phyloP scores from a whole-genome alignment of 441 rosid genomes.

The Adansonia madagascariensis region DNA sequence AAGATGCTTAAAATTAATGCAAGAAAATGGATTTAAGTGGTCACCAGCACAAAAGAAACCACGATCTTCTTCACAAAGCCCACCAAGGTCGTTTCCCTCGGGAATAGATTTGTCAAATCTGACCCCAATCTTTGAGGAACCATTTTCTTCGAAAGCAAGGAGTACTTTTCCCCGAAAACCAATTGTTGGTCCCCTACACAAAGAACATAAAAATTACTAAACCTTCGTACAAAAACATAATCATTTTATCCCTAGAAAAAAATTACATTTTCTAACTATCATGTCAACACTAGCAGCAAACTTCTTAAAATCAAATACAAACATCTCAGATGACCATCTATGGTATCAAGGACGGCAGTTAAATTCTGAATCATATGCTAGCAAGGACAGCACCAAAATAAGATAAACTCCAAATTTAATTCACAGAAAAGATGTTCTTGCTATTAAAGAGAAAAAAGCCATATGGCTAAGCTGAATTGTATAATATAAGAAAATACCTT shows the following conservation, averaged over 20 bases:
- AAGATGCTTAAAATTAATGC: not conserved
- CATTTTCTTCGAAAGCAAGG: constrained; percentile 93
- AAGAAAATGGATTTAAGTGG: constrained; percentile 20
- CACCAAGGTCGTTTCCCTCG: constrained; percentile 97
- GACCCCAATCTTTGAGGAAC: constrained; percentile 87
- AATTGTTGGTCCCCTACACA: constrained; percentile 72
- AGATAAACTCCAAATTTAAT: not conserved
- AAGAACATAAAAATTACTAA: constrained; percentile 12
- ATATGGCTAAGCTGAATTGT: not conserved
- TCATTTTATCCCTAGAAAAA: not conserved
- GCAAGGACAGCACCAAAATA: not conserved
- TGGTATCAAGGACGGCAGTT: not conserved
- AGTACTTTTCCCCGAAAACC: constrained; percentile 92
- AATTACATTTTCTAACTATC: not conserved
- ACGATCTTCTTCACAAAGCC: constrained; percentile 85
- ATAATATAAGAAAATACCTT: constrained; percentile 41
- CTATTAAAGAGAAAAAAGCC: not conserved
- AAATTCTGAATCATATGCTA: not conserved
- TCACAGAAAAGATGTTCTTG: not conserved
- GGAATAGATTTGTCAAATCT: constrained; percentile 87
- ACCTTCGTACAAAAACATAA: not conserved
- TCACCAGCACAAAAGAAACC: constrained; percentile 96
- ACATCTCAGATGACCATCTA: not conserved
- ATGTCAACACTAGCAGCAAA: constrained; percentile 17
- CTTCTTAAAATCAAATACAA: not conserved